These are phyloP conservation scores for Epicoccum sorghinum DNA, from an alignment of 2,329 filamentous ascomycete species.

Conservation along the genomic window DNA sequence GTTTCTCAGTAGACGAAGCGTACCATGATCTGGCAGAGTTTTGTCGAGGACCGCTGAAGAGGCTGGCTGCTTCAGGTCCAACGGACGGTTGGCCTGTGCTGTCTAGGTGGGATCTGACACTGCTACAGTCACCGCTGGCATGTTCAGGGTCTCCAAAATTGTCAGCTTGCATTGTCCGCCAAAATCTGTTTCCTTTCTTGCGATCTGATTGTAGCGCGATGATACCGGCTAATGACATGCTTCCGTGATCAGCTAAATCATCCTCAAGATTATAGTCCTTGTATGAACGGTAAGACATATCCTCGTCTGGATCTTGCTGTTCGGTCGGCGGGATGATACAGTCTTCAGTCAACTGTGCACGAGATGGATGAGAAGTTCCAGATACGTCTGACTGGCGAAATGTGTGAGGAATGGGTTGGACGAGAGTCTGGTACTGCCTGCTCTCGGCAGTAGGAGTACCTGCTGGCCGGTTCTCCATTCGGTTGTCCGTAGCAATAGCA, in stretches of 20 bases:
- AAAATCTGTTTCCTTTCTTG: slow-evolving; percentile 27
- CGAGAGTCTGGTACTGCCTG: slow-evolving; percentile 27
- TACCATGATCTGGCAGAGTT: not conserved
- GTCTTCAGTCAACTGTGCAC: slow-evolving; percentile 4
- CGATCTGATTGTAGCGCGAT: slow-evolving; percentile 30
- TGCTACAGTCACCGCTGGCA: slow-evolving; percentile 1
- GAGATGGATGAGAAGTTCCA: slow-evolving; percentile 21
- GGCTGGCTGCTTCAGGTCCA: too few species aligned
- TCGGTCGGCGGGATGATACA: not conserved
- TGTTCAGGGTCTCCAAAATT: slow-evolving; percentile 21
- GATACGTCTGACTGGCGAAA: slow-evolving; percentile 5
- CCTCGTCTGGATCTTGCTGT: slow-evolving; percentile 20
- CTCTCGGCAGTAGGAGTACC: slow-evolving; percentile 17
- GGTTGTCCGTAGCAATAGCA: slow-evolving; percentile 16
- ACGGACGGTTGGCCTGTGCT: not conserved
- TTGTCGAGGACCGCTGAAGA: not conserved
- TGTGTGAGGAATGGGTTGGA: slow-evolving; percentile 24
- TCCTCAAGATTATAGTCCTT: slow-evolving; percentile 20
- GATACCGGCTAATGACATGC: slow-evolving; percentile 25
- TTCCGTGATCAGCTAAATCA: slow-evolving; percentile 21
- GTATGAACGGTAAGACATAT: slow-evolving; percentile 37
- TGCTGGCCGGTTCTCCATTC: slow-evolving; percentile 24
- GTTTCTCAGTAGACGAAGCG: not conserved
- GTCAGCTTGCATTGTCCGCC: slow-evolving; percentile 31
- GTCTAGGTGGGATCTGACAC: not conserved